Conservation (phyloP, 768 basidiomycete genomes). For the Mycena haematopus region DNA sequence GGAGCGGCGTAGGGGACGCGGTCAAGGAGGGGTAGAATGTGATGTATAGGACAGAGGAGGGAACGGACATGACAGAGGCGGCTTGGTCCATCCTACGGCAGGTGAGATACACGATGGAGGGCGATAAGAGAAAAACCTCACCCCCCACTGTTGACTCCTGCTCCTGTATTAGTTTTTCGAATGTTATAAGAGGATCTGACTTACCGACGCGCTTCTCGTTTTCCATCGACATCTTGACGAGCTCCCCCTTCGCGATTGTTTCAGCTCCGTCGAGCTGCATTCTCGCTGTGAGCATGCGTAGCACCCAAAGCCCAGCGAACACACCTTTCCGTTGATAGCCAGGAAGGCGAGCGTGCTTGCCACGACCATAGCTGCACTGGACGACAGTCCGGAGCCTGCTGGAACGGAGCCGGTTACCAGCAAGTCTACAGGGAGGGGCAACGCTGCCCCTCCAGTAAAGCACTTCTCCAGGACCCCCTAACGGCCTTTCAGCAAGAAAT, state of each 20-base stretch:
- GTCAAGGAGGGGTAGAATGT: slow-evolving; percentile 79
- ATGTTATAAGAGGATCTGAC: not conserved
- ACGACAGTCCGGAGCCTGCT: slow-evolving; percentile 85
- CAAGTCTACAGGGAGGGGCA: slow-evolving; percentile 70
- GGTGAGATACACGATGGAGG: slow-evolving; percentile 11
- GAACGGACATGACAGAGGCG: slow-evolving; percentile 79
- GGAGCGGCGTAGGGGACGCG: slow-evolving; percentile 71
- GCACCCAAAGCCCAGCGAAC: slow-evolving; percentile 7
- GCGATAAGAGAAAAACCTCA: slow-evolving; percentile 39
- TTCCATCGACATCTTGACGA: slow-evolving; percentile 82
- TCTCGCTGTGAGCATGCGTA: slow-evolving; percentile 18
- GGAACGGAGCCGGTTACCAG: slow-evolving; percentile 86
- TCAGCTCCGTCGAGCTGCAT: slow-evolving; percentile 34
- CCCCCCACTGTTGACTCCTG: slow-evolving; percentile 80
- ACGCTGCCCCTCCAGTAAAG: slow-evolving; percentile 44
- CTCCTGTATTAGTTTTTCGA: not conserved
- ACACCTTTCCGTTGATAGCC: slow-evolving; percentile 75
- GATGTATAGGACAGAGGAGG: slow-evolving; percentile 77
- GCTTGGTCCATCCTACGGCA: slow-evolving; percentile 84
- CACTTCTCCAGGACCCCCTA: slow-evolving; percentile 74
- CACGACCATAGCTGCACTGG: slow-evolving; percentile 91
- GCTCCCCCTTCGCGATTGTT: slow-evolving; percentile 64
- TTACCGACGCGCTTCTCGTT: slow-evolving; percentile 79
- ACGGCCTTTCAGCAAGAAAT: not conserved
- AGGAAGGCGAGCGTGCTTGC: slow-evolving; percentile 84